Evolutionary conservation across 805 yeast genomes (phyloP), one percentile per base, ranked within the genome.

Genomic region (Sugiyamaella mastotermitis): DNA sequence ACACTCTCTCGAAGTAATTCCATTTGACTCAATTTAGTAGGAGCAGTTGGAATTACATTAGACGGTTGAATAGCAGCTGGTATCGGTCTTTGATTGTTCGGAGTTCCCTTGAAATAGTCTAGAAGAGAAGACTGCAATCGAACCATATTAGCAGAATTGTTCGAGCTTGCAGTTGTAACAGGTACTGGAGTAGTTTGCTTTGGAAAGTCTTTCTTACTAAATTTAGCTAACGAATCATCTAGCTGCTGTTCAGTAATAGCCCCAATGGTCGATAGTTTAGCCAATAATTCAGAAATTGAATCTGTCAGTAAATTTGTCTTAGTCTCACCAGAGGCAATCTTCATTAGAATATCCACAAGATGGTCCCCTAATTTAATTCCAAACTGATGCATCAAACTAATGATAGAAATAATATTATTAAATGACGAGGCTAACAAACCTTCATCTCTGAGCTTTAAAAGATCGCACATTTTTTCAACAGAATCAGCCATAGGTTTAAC

Each of bases 391-490:
- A 56, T 57, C 15, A 56, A 41, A 8, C 42, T 48, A 8, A 55
- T 35, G 18, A 58, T 46, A 3, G 49, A 45, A 22, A 53, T 38
- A n/a, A 56, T 53, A 28, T 47, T 47, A 3, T 71, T 69, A 4
- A 84, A 88, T 65, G 95, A 85, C 1, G 85, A 72, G 18, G 70
- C 71, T 31, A 84, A 62, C 32, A 90, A 64, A 2, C 86, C 82
- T 5, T 74, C 66, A 58, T 88, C 97, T 42, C 90, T 85, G 33
- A 90, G 65, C 42, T 92, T 69, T 20, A 90, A 66, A 94, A 97
- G 83, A 27, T 77, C 79, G 23, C 84, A 68, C 67, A 84, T 78
- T 37, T 77, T 67, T 10, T 69, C 69, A 43, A 88, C 74, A 0
- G 92, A 75, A n/a, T 65, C 61, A 54, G 83, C 66, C 23, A 59